Conservation (phyloP, 805 yeast species). For the Candida endomychidarum region DNA sequence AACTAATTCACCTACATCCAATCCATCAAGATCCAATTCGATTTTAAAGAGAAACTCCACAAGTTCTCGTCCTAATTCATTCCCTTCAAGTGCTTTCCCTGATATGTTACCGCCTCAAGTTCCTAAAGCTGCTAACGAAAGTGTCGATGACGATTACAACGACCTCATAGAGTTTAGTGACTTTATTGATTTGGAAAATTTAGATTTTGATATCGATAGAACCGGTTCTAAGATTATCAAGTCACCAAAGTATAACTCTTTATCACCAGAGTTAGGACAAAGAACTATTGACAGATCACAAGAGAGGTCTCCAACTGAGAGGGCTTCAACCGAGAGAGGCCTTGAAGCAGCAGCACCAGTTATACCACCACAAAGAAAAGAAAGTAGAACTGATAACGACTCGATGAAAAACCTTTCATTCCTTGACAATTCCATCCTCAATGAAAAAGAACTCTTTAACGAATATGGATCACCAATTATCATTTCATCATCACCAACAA, state of each 20-base stretch:
- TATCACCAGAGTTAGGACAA: not conserved
- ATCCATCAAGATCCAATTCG: conserved; percentile 34
- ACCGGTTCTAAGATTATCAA: not conserved
- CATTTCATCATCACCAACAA: conserved; percentile 16
- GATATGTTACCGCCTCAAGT: not conserved
- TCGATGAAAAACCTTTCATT: no score
- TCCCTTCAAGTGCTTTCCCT: not conserved
- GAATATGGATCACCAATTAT: conserved; percentile 12
- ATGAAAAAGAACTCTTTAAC: not conserved
- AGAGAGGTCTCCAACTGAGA: not conserved
- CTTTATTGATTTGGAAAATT: conserved; percentile 36
- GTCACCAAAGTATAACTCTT: conserved; percentile 1
- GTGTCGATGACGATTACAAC: conserved; percentile 11
- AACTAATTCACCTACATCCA: conserved; percentile 17
- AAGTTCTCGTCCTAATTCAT: conserved; percentile 2
- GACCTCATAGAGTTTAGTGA: conserved; percentile 44
- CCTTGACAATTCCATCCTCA: conserved; percentile 3
- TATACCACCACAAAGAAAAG: not conserved
- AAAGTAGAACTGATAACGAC: no score
- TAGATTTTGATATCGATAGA: conserved; percentile 15
- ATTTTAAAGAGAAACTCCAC: conserved; percentile 32
- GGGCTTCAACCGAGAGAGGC: not conserved
- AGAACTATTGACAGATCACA: no score
- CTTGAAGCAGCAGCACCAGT: no score
- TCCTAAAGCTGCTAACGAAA: not conserved